Percentiles rank a stretch among this genome's conserved stretches.
phyloP scores from a whole-genome alignment of 441 rosid species.

The Aquilaria agallochum region DNA sequence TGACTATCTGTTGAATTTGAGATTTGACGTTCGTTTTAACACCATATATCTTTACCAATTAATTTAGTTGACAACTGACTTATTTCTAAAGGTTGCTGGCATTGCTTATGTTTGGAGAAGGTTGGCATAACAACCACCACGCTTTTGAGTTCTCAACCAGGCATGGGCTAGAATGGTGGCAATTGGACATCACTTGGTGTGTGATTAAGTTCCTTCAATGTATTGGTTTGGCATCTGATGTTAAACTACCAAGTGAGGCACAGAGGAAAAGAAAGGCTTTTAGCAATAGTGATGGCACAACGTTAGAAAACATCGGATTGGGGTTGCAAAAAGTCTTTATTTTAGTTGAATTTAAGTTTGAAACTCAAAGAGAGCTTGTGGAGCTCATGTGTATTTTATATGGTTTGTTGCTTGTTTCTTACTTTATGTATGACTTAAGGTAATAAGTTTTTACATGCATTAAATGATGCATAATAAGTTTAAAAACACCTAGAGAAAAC shows the following conservation, averaged over 20 bases:
- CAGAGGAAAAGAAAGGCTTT: constrained; percentile 61
- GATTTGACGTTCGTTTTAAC: neutral
- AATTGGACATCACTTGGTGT: constrained; percentile 80
- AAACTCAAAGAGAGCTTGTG: too few relatives aligned
- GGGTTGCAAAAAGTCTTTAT: too few relatives aligned
- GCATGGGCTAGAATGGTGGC: constrained; percentile 92
- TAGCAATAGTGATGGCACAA: constrained; percentile 6
- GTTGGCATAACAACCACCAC: constrained; percentile 96
- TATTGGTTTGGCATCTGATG: constrained; percentile 67
- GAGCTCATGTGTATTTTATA: too few relatives aligned
- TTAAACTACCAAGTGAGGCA: constrained; percentile 55
- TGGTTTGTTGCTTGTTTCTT: too few relatives aligned
- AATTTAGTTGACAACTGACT: too few relatives aligned
- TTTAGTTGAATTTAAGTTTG: too few relatives aligned
- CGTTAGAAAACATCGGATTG: too few relatives aligned
- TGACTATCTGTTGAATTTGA: too few relatives aligned
- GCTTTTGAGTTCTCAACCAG: constrained; percentile 80
- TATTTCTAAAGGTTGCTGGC: constrained; percentile 68
- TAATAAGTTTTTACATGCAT: too few relatives aligned
- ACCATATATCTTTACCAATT: neutral
- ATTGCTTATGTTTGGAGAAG: constrained; percentile 78
- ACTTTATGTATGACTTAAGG: too few relatives aligned
- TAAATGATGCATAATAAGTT: too few relatives aligned
- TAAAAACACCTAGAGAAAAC: too few relatives aligned
- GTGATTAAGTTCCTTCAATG: constrained; percentile 58